Evolutionary conservation across 2,329 filamentous ascomycete genomes (phyloP), one percentile per base, ranked within the genome.

Genomic region (Aquanectria penicillioides): DNA sequence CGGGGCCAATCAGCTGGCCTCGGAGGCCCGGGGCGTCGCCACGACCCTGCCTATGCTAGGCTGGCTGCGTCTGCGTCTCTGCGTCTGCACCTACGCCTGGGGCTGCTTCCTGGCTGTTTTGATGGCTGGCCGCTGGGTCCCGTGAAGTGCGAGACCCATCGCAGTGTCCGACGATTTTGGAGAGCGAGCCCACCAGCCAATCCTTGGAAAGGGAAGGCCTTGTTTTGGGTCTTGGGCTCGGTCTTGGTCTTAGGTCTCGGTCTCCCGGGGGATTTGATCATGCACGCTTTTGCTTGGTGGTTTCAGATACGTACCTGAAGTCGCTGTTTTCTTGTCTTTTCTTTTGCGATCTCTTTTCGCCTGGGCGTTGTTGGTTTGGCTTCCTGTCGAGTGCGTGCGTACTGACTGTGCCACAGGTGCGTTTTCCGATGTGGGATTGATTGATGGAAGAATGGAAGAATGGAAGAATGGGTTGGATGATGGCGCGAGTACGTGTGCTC

Each of bases 1-100:
- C 54, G 64, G 62, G 65, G 55, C 74, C 74, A 76, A 75, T 76
- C 68, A 74, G 65, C 63, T 60, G 57, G 58, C 46, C 29, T 52
- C 63, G 57, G 63, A 52, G 51, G 43, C 60, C 58, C 41, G 61
- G 64, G 51, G 63, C 62, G 63, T 48, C 67, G 71, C 69, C 70
- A 73, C 66, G 65, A 64, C 69, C 64, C 62, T 66, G 57, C 56
- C 44, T 55, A n/a, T n/a, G n/a, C n/a, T n/a, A n/a, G n/a, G n/a
- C n/a, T n/a, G n/a, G n/a, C n/a, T 46, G 11, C 23, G 33, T 12
- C 43, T 47, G 29, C 7, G 26, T 18, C 12, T 31, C 31, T 23
- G 22, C 26, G 29, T 7, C 40, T 46, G 20, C 31, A 36, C n/a
- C 17, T 28, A 36, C 25, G 26, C 34, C 48, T 51, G 25, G 28